A percentile compares a stretch with the other conserved stretches of the same genome.
Conservation (phyloP, 202 grass and related monocot species). For the Carex sylvatica region DNA sequence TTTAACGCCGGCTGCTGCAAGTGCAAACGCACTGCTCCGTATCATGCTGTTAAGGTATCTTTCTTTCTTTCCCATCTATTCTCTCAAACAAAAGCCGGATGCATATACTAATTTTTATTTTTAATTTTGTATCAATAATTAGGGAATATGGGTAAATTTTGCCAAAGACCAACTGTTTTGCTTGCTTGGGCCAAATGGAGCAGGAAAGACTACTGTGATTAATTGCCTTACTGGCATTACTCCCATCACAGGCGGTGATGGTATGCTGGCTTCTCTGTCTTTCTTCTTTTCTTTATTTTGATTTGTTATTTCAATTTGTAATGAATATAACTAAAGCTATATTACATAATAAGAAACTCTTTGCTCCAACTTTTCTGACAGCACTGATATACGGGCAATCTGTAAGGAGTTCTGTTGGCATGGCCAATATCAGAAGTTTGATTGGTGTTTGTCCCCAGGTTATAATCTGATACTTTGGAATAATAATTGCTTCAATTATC, state of each 20-base stretch:
- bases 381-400: conserved; percentile 87
- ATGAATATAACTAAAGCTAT: conserved; percentile 23
- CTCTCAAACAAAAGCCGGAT: neutral
- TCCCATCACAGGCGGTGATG: conserved; percentile 86
- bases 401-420: conserved; percentile 68
- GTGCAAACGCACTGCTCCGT: conserved; percentile 64
- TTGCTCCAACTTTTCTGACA: conserved; percentile 22
- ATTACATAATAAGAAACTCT: conserved; percentile 17
- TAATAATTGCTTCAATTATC: neutral
- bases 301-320: neutral
- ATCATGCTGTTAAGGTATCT: conserved; percentile 91
- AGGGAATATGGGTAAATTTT: conserved; percentile 97
- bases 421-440: conserved; percentile 88
- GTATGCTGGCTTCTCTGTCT: conserved; percentile 35
- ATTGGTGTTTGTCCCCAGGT: conserved; percentile 98
- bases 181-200: conserved; percentile 93
- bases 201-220: conserved; percentile 95
- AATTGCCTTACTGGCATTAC: conserved; percentile 95
- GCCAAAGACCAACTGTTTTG: conserved; percentile 93
- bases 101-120: neutral
- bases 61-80: neutral
- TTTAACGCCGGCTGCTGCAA: conserved; percentile 43
- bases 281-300: conserved; percentile 12
- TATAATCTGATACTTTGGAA: neutral
- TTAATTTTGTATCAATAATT: conserved; percentile 28